Percentiles rank a stretch among this genome's conserved stretches.
These are phyloP conservation scores for Trichosporon asahii DNA, from an alignment of 1,284 basidiomycete species.

Conservation along the genomic window DNA sequence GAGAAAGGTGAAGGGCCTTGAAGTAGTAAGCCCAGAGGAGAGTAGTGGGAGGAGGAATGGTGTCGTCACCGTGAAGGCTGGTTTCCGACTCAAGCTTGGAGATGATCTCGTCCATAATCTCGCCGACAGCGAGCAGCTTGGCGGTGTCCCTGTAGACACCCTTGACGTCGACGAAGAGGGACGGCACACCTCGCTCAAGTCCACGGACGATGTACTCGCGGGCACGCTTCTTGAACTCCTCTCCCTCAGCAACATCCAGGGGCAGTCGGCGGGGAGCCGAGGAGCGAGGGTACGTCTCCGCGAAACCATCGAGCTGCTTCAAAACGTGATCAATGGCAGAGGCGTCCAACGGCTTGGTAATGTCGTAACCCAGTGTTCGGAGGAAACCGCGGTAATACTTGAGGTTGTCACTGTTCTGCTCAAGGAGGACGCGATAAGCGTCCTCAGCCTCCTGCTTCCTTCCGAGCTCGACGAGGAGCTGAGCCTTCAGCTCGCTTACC, in stretches of 20 bases:
- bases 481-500: constrained; percentile 65
- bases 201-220: constrained; percentile 68
- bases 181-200: constrained; percentile 84
- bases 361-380: constrained; percentile 61
- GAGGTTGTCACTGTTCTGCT: constrained; percentile 79
- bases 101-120: constrained; percentile 63
- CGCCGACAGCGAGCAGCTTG: constrained; percentile 69
- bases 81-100: constrained; percentile 45
- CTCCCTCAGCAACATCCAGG: constrained; percentile 64
- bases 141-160: constrained; percentile 65
- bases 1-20: constrained; percentile 85
- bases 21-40: constrained; percentile 96
- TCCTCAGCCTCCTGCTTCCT: constrained; percentile 66
- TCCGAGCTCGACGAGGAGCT: constrained; percentile 63
- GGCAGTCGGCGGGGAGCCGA: constrained; percentile 70
- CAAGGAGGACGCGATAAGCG: constrained; percentile 74
- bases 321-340: constrained; percentile 61
- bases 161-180: constrained; percentile 90
- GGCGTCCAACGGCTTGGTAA: constrained; percentile 40
- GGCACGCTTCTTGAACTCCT: constrained; percentile 65
- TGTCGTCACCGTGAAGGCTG: constrained; percentile 45
- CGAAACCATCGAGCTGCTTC: constrained; percentile 60
- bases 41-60: constrained; percentile 67
- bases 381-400: constrained; percentile 77
- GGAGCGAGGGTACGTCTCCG: constrained; percentile 63